Evolutionary conservation across 352 stramenopile genomes (phyloP), one percentile per base, ranked within the genome.

Genomic region (Halophytophthora batemanensis): DNA sequence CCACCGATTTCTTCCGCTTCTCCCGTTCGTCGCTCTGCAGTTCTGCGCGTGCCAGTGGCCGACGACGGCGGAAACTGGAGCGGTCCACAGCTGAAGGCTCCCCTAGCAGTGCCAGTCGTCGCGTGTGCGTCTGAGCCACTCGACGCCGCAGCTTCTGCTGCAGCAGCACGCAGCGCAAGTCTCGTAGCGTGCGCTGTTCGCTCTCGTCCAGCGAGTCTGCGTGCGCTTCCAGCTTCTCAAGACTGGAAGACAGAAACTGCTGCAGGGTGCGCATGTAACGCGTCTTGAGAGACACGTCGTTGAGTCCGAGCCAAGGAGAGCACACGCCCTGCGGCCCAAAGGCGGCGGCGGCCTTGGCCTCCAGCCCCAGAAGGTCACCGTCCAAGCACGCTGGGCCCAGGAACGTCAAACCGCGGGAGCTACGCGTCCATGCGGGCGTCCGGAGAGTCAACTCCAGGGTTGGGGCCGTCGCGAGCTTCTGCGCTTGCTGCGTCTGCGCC

Each of bases 1-100:
- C 78, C 10, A 94, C 74, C 1, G 77, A 87, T 49, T 87, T 87
- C 48, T 90, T 91, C 43, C 80, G 77, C 45, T 90, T 89, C 40
- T 90, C 79, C 12, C 80, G 77, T 45, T 91, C 82, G 18, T 87
- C 75, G 45, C 69, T 68, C 41, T 87, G 76, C 37, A 92, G 45
- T 37, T 88, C 77, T 6, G 88, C 47, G 1, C 78, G 70, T 10
- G 77, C 86, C 1, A 77, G 54, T 4, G 82, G 79, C 14, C 82
- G 77, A 3, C 79, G 77, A 1, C 84, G 82, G 45, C 82, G 79
- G 29, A 94, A 93, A 2, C 71, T 84, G 49, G 84, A 82, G 39
- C 82, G 77, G 45, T 94, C 84, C 11, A 88, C 70, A 28, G 75
- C 64, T 5, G 60, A 65, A 3, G 81, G 79, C 21, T 91, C 77